Base-by-base conservation (phyloP, 495 filamentous ascomycete genomes). In the Annulohypoxylon stygium region DNA sequence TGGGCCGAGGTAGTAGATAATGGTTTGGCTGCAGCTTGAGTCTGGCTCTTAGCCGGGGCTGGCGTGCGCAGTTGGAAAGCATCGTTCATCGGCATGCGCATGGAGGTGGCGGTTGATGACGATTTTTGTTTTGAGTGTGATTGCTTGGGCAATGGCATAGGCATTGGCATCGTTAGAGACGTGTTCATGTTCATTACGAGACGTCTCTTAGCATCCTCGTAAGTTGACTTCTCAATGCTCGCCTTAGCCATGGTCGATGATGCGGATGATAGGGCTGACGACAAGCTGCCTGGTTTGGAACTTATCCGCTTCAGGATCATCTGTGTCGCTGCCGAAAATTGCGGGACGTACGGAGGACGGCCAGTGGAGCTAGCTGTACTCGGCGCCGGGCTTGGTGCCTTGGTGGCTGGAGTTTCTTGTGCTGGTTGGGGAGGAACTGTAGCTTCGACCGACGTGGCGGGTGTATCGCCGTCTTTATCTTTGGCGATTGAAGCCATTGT, bases 241-340 rank as follows among this genome's bases (percentile, higher is more conserved):
- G 58, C 80, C 66, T 70, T 77, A n/a, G 50, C 36, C 1, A 79
- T 16, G 16, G 79, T 65, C 8, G 65, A 76, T 4, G 76, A 79
- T 20, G 75, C 77, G 2, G 75, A 77, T 10, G 82, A 81, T 4
- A 84, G 75, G 0, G 78, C 79, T 0, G 82, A 77, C 18, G 75
- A 80, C 0, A 81, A 65, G 61, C 74, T 80, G 51, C 76, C 80
- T 0, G 79, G 78, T 26, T 85, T 81, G 25, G 79, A 78, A 37
- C 80, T 83, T 48, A 89, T 83, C 16, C 86, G 79, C 60, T 86
- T 85, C 10, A 90, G 81, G 14, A 90, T 89, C 83, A 89, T 81
- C 67, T 88, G 84, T 0, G 88, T 89, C 0, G 87, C 79, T 7
- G 84, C 83, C 6, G 83, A 84, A 74, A 89, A 88, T 65, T 88